Evolutionary conservation across 495 filamentous ascomycete genomes (phyloP).

Genomic region (Hypoxylon intermedium): DNA sequence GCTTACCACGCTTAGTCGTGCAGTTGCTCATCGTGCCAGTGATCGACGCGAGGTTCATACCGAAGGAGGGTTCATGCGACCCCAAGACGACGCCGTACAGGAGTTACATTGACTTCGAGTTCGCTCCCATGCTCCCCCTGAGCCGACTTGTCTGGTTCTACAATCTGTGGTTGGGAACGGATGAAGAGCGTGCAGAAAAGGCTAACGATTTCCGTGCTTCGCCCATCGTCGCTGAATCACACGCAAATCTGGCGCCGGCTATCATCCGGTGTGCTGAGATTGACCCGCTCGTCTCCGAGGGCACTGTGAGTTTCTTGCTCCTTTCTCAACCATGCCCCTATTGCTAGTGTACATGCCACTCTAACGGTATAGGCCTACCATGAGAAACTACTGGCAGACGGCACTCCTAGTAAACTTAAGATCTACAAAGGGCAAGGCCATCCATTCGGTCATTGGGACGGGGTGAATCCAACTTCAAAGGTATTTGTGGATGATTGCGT

Average conservation of each 20-base stretch:
- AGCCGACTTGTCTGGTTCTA: slow-evolving; percentile 50
- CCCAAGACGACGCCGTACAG: slow-evolving; percentile 42
- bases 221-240: slow-evolving; percentile 46
- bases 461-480: slow-evolving; percentile 38
- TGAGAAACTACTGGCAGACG: slow-evolving; percentile 42
- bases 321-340: too few species aligned
- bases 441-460: slow-evolving; percentile 50
- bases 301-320: too few species aligned
- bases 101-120: slow-evolving; percentile 46
- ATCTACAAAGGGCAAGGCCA: slow-evolving; percentile 49
- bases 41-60: slow-evolving; percentile 53
- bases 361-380: too few species aligned
- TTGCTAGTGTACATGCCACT: too few species aligned
- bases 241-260: slow-evolving; percentile 44
- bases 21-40: slow-evolving; percentile 61
- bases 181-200: slow-evolving; percentile 34
- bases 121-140: slow-evolving; percentile 48
- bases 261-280: slow-evolving; percentile 44
- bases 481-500: slow-evolving; percentile 47
- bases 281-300: slow-evolving; percentile 47
- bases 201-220: slow-evolving; percentile 45
- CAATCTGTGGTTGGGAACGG: slow-evolving; percentile 47
- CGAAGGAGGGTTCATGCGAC: slow-evolving; percentile 44
- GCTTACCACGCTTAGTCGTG: slow-evolving; percentile 49
- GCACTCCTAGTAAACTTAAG: slow-evolving; percentile 45